Evolutionary conservation across 257 asterid genomes (phyloP).

Genomic region (Solanum gracilifrons): DNA sequence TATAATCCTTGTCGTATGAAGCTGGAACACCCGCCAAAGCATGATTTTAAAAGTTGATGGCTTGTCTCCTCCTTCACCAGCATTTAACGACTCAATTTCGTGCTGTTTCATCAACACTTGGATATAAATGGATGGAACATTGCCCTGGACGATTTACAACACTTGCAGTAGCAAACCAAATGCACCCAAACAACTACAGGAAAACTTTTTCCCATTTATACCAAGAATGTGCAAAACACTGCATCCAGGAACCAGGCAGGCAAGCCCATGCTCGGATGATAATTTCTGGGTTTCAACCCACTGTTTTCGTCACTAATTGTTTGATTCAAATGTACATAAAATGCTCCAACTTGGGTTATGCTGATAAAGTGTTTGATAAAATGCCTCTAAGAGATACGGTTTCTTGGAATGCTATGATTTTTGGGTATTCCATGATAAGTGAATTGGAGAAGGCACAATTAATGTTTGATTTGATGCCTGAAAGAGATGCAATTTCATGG

Average conservation of each 20-base stretch:
- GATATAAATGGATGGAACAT: background rate
- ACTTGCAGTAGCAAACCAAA: slow-evolving; percentile 4
- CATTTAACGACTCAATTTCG: slow-evolving; percentile 12
- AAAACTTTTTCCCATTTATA: slow-evolving; percentile 57
- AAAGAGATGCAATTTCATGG: slow-evolving; percentile 77
- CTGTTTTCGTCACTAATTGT: slow-evolving; percentile 66
- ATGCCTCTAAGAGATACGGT: slow-evolving; percentile 56
- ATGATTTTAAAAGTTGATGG: slow-evolving; percentile 44
- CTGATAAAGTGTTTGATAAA: slow-evolving; percentile 53
- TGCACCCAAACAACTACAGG: slow-evolving; percentile 10
- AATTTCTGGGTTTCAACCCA: slow-evolving; percentile 59
- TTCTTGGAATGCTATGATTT: slow-evolving; percentile 75
- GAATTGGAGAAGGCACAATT: slow-evolving; percentile 30
- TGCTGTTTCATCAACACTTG: slow-evolving; percentile 11
- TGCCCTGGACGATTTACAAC: slow-evolving; percentile 14
- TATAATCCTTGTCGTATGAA: background rate
- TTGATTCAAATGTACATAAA: slow-evolving; percentile 51
- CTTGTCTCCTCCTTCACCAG: slow-evolving; percentile 9
- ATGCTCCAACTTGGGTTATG: slow-evolving; percentile 36
- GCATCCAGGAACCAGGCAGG: slow-evolving; percentile 40
- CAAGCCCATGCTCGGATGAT: slow-evolving; percentile 75
- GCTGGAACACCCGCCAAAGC: slow-evolving; percentile 26
- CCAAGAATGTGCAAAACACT: slow-evolving; percentile 52
- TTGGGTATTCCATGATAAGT: slow-evolving; percentile 35
- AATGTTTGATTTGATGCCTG: slow-evolving; percentile 48